A percentile compares a stretch with the other conserved stretches of the same genome.
phyloP scores from a whole-genome alignment of 352 stramenopile species.

The Globisporangium cederbergense region DNA sequence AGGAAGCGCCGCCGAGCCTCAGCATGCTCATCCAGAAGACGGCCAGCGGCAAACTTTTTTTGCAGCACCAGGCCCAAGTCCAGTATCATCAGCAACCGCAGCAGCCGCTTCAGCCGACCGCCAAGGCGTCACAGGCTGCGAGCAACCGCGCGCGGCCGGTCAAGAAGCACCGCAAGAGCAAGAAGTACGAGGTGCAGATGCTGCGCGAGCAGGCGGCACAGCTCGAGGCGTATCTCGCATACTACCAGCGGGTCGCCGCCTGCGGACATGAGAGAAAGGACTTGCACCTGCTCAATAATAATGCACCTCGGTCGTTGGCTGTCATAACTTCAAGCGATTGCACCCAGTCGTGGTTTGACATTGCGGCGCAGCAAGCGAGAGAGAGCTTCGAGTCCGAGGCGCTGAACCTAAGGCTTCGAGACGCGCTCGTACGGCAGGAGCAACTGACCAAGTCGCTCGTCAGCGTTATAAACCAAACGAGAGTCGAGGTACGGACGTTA shows the following conservation, averaged over 20 bases:
- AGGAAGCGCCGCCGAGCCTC: constrained; percentile 1
- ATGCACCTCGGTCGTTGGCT: too few species aligned
- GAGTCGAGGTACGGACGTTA: background rate
- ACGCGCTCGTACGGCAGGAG: background rate
- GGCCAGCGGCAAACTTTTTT: background rate
- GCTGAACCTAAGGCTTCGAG: constrained; percentile 5
- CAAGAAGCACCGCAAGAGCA: constrained; percentile 8
- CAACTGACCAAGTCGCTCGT: background rate
- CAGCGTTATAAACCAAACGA: background rate
- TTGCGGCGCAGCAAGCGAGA: constrained; percentile 1
- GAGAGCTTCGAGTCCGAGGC: constrained; percentile 6
- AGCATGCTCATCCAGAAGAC: constrained; percentile 7
- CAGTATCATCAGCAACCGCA: background rate
- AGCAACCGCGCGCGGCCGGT: background rate
- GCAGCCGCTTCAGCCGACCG: background rate
- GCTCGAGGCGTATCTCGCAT: constrained; percentile 4
- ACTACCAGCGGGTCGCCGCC: background rate
- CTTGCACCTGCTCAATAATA: too few species aligned
- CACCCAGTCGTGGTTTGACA: background rate
- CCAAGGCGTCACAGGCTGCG: background rate
- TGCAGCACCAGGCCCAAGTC: background rate
- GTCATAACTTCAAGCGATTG: too few species aligned
- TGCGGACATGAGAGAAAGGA: background rate
- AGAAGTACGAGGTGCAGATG: constrained; percentile 4
- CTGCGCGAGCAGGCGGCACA: background rate